Base-by-base conservation (phyloP, 495 filamentous ascomycete species). In the Penicillium macrosclerotiorum region DNA sequence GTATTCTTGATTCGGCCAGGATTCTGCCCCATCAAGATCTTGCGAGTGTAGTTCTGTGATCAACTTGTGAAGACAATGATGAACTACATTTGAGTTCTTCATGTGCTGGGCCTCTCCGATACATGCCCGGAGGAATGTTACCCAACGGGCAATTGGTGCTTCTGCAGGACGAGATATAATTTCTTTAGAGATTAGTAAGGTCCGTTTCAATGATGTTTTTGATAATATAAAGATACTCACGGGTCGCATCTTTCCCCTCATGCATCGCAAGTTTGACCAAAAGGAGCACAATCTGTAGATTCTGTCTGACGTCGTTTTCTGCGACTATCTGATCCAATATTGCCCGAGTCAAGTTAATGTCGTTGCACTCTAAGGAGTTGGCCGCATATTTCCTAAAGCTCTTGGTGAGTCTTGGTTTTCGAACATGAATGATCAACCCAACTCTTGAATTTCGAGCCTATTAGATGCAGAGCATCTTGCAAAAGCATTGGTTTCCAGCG, bases 231-330 rank as follows among this genome's bases (percentile, higher is more conserved):
- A 27, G 25, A 27, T 27, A 27, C 25, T 5, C 11, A 27, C 33
- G 12, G 8, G 14, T 11, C n/a, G 22, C 18, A 36, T 36, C 33
- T 17, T 36, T 72, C 44, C 72, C 68, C 42, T 62, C 72, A 32
- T 77, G 68, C 4, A 94, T 60, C 2, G 86, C 85, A 22, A 87
- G 65, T 55, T 88, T 92, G 70, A 86, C 91, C 55, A 83, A 77
- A 17, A 94, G 60, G 59, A 86, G 91, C 27, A 78, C 69, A 7
- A 86, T 88, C 26, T 50, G 82, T 75, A 3, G 80, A 76, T 20
- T 85, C 81, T 37, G 68, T 68, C 53, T 72, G 73, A 33, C 69
- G 73, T 16, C 68, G 49, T 29, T 78, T n/a, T 22, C 14, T 3
- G 7, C 33, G 3, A 20, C 17, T 3, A 37, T 84, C 24, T 73